Percentiles rank a stretch among this genome's conserved stretches.
Conservation (phyloP, 176 grass and related monocot genomes). For the Carex kokanica region DNA sequence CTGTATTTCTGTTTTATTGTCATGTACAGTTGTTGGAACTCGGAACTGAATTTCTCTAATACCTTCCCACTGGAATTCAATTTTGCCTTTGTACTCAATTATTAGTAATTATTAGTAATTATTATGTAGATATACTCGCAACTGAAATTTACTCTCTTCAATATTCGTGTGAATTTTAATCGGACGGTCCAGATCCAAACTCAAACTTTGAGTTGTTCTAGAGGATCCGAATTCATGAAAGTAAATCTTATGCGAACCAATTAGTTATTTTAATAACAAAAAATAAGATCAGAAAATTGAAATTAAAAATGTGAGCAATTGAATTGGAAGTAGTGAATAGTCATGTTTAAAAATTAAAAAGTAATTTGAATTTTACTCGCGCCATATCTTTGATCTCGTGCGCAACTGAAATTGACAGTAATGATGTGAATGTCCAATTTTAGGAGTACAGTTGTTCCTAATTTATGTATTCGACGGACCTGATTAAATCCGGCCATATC, state of each 20-base stretch:
- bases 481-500: no score
- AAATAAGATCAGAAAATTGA: neutral
- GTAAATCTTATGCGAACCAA: neutral
- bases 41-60: neutral
- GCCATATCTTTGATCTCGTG: neutral
- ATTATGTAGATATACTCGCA: no score
- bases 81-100: neutral
- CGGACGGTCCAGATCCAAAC: no score
- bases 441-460: no score
- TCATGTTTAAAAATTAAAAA: neutral
- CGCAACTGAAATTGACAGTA: no score
- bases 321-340: no score
- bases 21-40: neutral
- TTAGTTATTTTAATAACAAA: neutral
- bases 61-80: neutral
- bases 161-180: no score
- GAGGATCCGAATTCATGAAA: neutral
- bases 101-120: neutral
- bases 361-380: neutral
- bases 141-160: no score
- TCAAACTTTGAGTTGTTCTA: no score
- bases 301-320: neutral
- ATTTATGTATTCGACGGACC: no score
- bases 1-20: neutral
- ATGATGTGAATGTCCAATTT: no score